These are phyloP conservation scores for Zygosaccharomyces siamensis DNA, from an alignment of 805 yeast genomes.

Conservation along the genomic window DNA sequence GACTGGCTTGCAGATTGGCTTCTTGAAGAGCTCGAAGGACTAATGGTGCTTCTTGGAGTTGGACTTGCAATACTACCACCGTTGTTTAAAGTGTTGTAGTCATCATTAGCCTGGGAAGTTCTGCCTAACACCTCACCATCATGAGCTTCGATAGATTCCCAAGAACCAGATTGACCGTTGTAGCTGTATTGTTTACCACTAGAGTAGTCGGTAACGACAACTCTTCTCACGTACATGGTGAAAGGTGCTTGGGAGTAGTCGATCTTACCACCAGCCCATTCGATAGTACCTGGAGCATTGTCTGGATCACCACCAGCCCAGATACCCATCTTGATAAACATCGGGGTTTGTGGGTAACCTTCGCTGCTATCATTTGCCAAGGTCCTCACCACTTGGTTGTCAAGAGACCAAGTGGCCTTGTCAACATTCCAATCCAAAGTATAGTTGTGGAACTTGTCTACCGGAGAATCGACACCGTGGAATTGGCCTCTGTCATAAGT, in stretches of 20 bases:
- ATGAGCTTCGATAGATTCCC: slow-evolving; percentile 54
- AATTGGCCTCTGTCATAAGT: slow-evolving; percentile 78
- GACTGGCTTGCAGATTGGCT: slow-evolving; percentile 9
- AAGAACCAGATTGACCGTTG: slow-evolving; percentile 50
- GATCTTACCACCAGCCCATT: slow-evolving; percentile 78
- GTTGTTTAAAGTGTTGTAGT: slow-evolving; percentile 34
- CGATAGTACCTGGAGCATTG: slow-evolving; percentile 62
- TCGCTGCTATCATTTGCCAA: slow-evolving; percentile 47
- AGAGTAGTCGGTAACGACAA: slow-evolving; percentile 66
- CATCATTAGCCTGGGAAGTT: slow-evolving; percentile 40
- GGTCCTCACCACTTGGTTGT: slow-evolving; percentile 65
- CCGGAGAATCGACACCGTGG: slow-evolving; percentile 54
- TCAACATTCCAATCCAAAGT: slow-evolving; percentile 80
- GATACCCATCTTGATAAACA: slow-evolving; percentile 61
- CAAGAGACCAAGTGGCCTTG: slow-evolving; percentile 62
- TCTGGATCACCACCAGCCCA: slow-evolving; percentile 82
- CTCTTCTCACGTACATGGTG: slow-evolving; percentile 54
- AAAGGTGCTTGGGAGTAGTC: slow-evolving; percentile 65
- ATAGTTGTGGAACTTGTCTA: slow-evolving; percentile 62
- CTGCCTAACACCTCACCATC: slow-evolving; percentile 63
- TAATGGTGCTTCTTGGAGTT: slow-evolving; percentile 10
- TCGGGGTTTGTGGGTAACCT: slow-evolving; percentile 92
- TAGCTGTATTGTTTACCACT: slow-evolving; percentile 56
- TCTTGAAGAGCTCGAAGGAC: slow-evolving; percentile 14
- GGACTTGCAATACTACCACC: slow-evolving; percentile 22